A percentile compares a stretch with the other conserved stretches of the same genome.
Evolutionary conservation across 2,329 filamentous ascomycete genomes (phyloP).

Genomic region (Ascochyta rabiei): DNA sequence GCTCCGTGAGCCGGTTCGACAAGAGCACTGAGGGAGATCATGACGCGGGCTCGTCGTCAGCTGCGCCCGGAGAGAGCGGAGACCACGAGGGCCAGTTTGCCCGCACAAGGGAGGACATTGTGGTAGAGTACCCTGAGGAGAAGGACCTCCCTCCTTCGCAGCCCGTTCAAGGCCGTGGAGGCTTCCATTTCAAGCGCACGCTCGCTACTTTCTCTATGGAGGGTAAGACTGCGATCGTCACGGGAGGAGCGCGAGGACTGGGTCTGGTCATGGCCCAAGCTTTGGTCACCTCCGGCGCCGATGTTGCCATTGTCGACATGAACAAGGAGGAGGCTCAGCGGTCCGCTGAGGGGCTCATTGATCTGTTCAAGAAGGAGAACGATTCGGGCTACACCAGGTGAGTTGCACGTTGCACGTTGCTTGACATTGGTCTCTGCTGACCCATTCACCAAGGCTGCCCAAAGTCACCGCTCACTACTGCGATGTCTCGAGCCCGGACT

Average conservation of each 20-base stretch:
- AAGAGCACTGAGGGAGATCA: slow-evolving; percentile 34
- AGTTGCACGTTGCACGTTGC: slow-evolving; percentile 2
- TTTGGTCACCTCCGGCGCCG: slow-evolving; percentile 83
- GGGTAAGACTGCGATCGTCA: slow-evolving; percentile 82
- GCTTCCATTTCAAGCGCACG: slow-evolving; percentile 82
- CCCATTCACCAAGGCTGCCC: slow-evolving; percentile 62
- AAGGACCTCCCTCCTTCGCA: slow-evolving; percentile 72
- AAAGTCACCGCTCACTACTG: slow-evolving; percentile 89
- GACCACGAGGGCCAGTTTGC: slow-evolving; percentile 72
- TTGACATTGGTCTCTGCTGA: neutral
- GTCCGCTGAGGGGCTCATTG: slow-evolving; percentile 75
- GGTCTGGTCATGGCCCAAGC: slow-evolving; percentile 94
- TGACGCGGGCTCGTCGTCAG: slow-evolving; percentile 46
- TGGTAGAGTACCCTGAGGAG: slow-evolving; percentile 79
- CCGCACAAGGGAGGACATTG: slow-evolving; percentile 78
- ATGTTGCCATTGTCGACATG: slow-evolving; percentile 90
- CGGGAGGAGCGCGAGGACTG: slow-evolving; percentile 86
- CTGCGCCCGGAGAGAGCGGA: slow-evolving; percentile 49
- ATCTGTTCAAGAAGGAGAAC: slow-evolving; percentile 79
- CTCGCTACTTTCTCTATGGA: slow-evolving; percentile 86
- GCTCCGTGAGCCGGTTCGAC: slow-evolving; percentile 37
- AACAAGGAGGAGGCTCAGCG: slow-evolving; percentile 87
- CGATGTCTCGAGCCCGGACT: slow-evolving; percentile 81
- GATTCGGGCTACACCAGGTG: slow-evolving; percentile 61
- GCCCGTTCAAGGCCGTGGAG: slow-evolving; percentile 76